phyloP scores from a whole-genome alignment of 1,284 basidiomycete genomes.

The Tremellales sp. region DNA sequence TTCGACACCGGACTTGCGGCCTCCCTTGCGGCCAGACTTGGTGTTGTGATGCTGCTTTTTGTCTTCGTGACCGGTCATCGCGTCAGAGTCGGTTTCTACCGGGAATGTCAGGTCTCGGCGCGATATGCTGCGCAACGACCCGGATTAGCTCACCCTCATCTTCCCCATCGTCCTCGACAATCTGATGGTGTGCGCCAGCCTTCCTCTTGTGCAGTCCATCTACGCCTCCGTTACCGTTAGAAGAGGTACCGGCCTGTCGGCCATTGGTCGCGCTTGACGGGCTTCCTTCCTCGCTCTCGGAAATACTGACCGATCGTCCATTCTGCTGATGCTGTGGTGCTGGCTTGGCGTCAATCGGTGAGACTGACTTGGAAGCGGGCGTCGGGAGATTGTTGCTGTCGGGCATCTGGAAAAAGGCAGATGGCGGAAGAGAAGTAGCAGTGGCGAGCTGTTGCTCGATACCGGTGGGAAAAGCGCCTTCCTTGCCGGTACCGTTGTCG shows the following conservation, averaged over 20 bases:
- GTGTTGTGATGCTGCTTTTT: slow-evolving; percentile 29
- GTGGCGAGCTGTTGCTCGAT: background rate
- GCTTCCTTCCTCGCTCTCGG: slow-evolving; percentile 1
- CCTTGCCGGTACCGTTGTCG: background rate
- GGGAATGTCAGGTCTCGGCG: too few relatives aligned
- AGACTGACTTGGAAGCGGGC: slow-evolving; percentile 30
- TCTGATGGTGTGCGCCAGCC: slow-evolving; percentile 13
- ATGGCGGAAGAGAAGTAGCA: slow-evolving; percentile 33
- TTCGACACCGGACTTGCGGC: slow-evolving; percentile 24
- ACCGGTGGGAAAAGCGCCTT: background rate
- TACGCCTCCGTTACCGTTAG: slow-evolving; percentile 1
- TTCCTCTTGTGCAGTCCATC: slow-evolving; percentile 35
- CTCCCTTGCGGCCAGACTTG: slow-evolving; percentile 19
- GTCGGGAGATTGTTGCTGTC: slow-evolving; percentile 37
- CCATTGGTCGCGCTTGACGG: background rate
- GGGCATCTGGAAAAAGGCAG: slow-evolving; percentile 40
- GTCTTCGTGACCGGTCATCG: slow-evolving; percentile 36
- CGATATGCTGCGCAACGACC: too few relatives aligned
- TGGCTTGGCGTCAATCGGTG: slow-evolving; percentile 9
- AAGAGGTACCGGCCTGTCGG: background rate
- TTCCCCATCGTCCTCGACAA: slow-evolving; percentile 27
- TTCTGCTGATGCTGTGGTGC: background rate
- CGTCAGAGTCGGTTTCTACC: slow-evolving; percentile 35
- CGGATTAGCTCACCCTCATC: slow-evolving; percentile 31
- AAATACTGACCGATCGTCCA: slow-evolving; percentile 1